Evolutionary conservation across 176 grass and related monocot genomes (phyloP).

Genomic region (Ananas comosus): DNA sequence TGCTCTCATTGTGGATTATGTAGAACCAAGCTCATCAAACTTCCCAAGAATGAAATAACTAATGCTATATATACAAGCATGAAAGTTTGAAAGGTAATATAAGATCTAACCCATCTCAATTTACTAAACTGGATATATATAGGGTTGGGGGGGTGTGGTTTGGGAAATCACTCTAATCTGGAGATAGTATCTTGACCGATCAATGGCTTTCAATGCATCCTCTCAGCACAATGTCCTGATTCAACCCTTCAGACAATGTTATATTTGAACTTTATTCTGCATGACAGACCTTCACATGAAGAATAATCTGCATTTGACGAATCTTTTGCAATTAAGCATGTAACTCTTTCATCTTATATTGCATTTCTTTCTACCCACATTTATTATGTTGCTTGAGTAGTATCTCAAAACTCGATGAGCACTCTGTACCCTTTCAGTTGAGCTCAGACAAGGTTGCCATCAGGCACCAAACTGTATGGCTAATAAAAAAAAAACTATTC

Average conservation of each 20-base stretch:
- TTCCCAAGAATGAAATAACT: conserved; percentile 2
- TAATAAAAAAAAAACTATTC: conserved; percentile 1
- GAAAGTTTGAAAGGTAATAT: background rate
- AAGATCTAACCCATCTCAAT: conserved; percentile 5
- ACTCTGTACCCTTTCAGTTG: background rate
- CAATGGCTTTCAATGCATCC: background rate
- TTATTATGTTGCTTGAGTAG: conserved; percentile 2
- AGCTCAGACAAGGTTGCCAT: background rate
- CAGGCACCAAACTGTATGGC: background rate
- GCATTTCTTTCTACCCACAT: background rate
- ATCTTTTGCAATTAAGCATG: background rate
- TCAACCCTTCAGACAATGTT: background rate
- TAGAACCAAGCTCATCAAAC: background rate
- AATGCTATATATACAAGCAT: conserved; percentile 26
- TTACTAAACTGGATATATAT: background rate
- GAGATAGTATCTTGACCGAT: background rate
- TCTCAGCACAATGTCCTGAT: background rate
- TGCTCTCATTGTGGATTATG: background rate
- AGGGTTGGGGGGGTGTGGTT: background rate
- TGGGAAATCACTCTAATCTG: background rate
- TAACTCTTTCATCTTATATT: background rate
- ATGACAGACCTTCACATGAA: background rate
- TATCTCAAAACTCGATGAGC: conserved; percentile 3
- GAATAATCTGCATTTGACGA: background rate
- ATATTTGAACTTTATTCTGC: conserved; percentile 7